A percentile compares a stretch with the other conserved stretches of the same genome.
Evolutionary conservation across 176 grass and related monocot genomes (phyloP).

Genomic region (Triticum timopheevii): DNA sequence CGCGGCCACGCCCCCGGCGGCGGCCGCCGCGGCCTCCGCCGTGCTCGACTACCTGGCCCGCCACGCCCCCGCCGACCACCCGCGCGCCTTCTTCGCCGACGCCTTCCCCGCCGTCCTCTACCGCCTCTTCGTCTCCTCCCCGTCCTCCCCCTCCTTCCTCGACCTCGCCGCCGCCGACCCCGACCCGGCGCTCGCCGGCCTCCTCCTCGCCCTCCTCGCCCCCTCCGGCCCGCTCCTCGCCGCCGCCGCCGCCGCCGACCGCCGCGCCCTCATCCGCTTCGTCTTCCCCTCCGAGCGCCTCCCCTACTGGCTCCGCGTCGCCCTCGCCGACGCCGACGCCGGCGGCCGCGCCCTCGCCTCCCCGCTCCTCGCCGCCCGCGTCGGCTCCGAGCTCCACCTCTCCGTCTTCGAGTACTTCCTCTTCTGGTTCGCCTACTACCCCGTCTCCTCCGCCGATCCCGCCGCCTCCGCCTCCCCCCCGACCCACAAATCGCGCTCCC

Average conservation of each 20-base stretch:
- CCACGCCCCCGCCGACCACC: conserved; percentile 14
- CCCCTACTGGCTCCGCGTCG: conserved; percentile 20
- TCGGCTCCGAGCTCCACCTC: conserved; percentile 14
- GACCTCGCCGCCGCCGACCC: background rate
- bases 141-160: conserved; percentile 16
- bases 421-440: conserved; percentile 22
- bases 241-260: conserved; percentile 2
- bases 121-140: conserved; percentile 26
- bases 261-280: conserved; percentile 17
- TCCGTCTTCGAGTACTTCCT: conserved; percentile 21
- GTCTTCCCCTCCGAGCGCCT: conserved; percentile 19
- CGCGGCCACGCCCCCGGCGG: background rate
- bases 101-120: conserved; percentile 11
- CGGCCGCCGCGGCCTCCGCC: background rate
- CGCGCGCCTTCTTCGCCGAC: conserved; percentile 27
- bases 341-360: background rate
- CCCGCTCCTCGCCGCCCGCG: conserved; percentile 13
- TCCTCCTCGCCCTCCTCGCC: conserved; percentile 2
- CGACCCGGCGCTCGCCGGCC: background rate
- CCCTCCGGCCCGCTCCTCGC: conserved; percentile 23
- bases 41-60: conserved; percentile 1
- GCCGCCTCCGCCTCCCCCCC: background rate
- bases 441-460: background rate
- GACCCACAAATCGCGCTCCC: conserved; percentile 2
- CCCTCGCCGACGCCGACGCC: background rate